Base-by-base conservation (phyloP, 306 rosid species). In the Acacia acuminata region DNA sequence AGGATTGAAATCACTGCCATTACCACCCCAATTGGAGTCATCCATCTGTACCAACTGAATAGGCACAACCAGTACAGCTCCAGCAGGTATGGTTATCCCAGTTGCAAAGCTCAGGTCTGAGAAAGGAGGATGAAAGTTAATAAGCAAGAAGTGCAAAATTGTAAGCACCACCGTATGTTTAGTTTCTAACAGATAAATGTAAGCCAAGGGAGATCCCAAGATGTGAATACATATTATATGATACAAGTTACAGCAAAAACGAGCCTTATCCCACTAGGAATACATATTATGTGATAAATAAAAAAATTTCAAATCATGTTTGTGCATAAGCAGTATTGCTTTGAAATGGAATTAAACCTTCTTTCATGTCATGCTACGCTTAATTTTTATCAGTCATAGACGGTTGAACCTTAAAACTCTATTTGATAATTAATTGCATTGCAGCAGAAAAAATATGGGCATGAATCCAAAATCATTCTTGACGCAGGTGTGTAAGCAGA, bases 51-150 rank as follows among this genome's bases (percentile, higher is more conserved):
- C 84, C 84, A 92, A 84, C 78, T 89, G 90, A 43, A 91, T 80
- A 34, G 97, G 98, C 61, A 86, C 94, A 84, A 92, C 95, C 67
- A 92, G 67, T 67, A 85, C 70, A 72, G 95, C 85, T 75, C 93
- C 95, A 80, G 95, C 91, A 58, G 97, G 98, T 68, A 94, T 79
- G 64, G 88, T 92, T 78, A 81, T 76, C 45, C 97, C 95, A 75
- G 80, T 87, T 83, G 90, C 66, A 67, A 94, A 87, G 76, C 65
- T 80, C 80, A 92, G 73, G 86, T 92, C 95, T 94, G 81, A 75
- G 50, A 77, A 50, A 60, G 70, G 66, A 25, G 73, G 74, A 78
- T 32, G 63, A 79, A 83, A 76, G 56, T 78, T 12, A 73, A 86
- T 44, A 82, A 78, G 32, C 4, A 82, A 63, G 77, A 84, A 63